Base-by-base conservation (phyloP, 2,329 filamentous ascomycete genomes). In the Acephala macrosclerotiorum region DNA sequence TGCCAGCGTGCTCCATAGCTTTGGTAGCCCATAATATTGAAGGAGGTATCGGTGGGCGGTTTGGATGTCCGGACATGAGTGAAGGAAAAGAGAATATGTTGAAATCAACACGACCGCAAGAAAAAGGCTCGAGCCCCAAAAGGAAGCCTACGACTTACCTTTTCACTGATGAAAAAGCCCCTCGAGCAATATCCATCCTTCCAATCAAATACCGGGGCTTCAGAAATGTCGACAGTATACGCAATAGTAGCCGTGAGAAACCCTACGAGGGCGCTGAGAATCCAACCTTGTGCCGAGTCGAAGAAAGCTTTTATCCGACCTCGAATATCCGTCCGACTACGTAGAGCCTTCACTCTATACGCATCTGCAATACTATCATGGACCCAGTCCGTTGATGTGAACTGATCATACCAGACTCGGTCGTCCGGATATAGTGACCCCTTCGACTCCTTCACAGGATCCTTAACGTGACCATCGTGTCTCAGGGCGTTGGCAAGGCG, bases 361-460 rank as follows among this genome's bases (percentile, higher is more conserved):
- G 94, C 93, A 79, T 98, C 96, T 74, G 94, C 93, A 72, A 99
- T 97, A 77, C 91, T 94, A 79, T 99, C 96, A 77, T 97, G 95
- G 0, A 99, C 94, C 96, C 96, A 99, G 78, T 99, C 95, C 63
- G 93, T 97, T 7, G 93, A 97, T 6, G 94, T 97, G 75, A 97
- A 97, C 79, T 99, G 96, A 81, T 99, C 96, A 80, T 98, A 98
- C 96, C 96, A 98, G 11, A 96, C 91, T 66, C 96, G 89, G 72
- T 98, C 94, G 75, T 97, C 92, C 59, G 90, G 82, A 72, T 88
- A 90, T 11, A 91, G 79, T 4, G 88, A 89, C 38, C 84, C 81
- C 74, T 89, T 91, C 58, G 89, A 89, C 68, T 91, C 88, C 67
- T 83, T 78, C 79, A 90, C 72, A 2, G 71, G 69, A 20, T 74